Conservation (phyloP, 2,329 filamentous ascomycete genomes). For the Penicillium sclerotiorum region DNA sequence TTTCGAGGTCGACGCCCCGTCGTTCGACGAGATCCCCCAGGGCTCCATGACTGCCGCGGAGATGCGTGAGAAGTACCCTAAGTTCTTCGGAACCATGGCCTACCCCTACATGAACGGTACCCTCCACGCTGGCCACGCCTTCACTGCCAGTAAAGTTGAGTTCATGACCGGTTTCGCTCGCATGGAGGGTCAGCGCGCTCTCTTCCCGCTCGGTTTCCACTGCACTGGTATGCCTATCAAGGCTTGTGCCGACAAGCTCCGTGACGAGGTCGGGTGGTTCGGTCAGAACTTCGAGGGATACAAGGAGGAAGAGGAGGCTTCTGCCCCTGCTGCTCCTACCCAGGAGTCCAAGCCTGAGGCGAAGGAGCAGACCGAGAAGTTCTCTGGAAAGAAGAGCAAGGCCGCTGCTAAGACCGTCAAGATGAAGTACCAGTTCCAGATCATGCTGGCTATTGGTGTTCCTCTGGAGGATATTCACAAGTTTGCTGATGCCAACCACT, state of each 20-base stretch:
- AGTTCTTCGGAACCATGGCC: conserved; percentile 83
- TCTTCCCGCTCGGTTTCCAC: conserved; percentile 95
- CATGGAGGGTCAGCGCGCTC: conserved; percentile 83
- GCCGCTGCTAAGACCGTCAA: conserved; percentile 86
- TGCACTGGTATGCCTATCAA: conserved; percentile 98
- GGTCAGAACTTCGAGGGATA: conserved; percentile 83
- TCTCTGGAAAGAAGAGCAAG: conserved; percentile 90
- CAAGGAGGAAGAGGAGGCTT: conserved; percentile 61
- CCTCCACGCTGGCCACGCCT: conserved; percentile 87
- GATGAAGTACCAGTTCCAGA: conserved; percentile 94
- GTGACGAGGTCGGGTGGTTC: conserved; percentile 85
- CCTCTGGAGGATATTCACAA: conserved; percentile 85
- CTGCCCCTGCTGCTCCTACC: conserved; percentile 55
- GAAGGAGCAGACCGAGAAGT: conserved; percentile 87
- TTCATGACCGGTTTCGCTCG: conserved; percentile 84
- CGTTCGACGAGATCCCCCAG: conserved; percentile 73
- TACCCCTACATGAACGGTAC: conserved; percentile 86
- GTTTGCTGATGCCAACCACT: conserved; percentile 88
- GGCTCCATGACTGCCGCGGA: conserved; percentile 72
- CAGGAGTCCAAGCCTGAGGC: conserved; percentile 60
- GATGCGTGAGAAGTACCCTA: conserved; percentile 78
- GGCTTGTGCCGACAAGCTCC: conserved; percentile 92
- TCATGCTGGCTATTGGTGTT: conserved; percentile 89
- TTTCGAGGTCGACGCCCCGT: conserved; percentile 86
- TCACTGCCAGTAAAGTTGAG: conserved; percentile 90